A percentile compares a stretch with the other conserved stretches of the same genome.
Evolutionary conservation across 1,284 basidiomycete species (phyloP).

Genomic region (Leccinum pallidistipes): DNA sequence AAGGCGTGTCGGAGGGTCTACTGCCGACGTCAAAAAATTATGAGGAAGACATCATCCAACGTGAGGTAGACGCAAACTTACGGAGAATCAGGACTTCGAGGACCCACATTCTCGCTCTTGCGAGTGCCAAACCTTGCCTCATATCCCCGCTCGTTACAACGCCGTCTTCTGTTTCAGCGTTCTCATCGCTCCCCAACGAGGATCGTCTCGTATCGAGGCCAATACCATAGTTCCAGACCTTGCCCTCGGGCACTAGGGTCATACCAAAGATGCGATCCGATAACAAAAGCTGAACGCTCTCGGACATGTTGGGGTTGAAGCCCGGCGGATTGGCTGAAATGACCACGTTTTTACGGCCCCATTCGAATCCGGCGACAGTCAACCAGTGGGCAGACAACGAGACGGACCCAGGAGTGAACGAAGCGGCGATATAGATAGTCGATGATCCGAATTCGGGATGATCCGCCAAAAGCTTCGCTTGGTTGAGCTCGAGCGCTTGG

Average conservation of each 20-base stretch:
- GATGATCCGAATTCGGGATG: slow-evolving; percentile 95
- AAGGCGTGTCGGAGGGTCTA: too few relatives aligned
- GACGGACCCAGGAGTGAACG: slow-evolving; percentile 98
- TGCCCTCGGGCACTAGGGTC: slow-evolving; percentile 89
- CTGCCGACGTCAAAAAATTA: too few relatives aligned
- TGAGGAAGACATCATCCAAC: too few relatives aligned
- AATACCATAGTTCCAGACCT: slow-evolving; percentile 93
- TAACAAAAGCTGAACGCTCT: slow-evolving; percentile 91
- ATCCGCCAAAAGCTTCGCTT: slow-evolving; percentile 95
- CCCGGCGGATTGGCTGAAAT: slow-evolving; percentile 71
- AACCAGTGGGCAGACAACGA: slow-evolving; percentile 92
- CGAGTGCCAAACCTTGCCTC: too few relatives aligned
- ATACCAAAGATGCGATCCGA: slow-evolving; percentile 93
- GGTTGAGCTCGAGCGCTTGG: slow-evolving; percentile 89
- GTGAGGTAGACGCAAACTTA: too few relatives aligned
- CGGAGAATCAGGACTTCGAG: too few relatives aligned
- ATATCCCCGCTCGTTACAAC: too few relatives aligned
- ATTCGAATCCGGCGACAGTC: slow-evolving; percentile 93
- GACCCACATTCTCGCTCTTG: too few relatives aligned
- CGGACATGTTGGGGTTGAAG: slow-evolving; percentile 98
- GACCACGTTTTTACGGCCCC: slow-evolving; percentile 90
- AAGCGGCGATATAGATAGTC: slow-evolving; percentile 91
- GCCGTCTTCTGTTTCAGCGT: too few relatives aligned
- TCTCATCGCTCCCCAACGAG: too few relatives aligned
- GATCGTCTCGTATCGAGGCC: slow-evolving; percentile 47